Percentiles rank a stretch among this genome's conserved stretches.
Conservation (phyloP, 2,329 filamentous ascomycete genomes). For the Epichloe brachyelytri region DNA sequence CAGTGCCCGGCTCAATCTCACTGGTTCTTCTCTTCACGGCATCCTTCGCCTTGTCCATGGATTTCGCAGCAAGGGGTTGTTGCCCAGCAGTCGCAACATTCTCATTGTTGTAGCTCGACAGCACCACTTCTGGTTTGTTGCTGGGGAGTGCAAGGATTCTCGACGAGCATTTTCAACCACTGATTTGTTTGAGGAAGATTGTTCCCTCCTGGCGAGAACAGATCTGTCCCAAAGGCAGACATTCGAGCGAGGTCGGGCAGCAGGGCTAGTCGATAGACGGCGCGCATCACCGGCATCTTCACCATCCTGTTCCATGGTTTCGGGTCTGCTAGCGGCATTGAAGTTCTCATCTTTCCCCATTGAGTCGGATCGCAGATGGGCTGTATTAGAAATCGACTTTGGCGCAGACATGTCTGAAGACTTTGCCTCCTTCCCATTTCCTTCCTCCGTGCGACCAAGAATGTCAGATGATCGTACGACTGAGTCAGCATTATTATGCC, state of each 20-base stretch:
- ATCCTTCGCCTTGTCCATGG: background rate
- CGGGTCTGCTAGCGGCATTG: background rate
- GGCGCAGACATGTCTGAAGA: constrained; percentile 45
- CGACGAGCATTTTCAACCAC: background rate
- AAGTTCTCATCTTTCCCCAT: background rate
- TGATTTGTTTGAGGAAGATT: background rate
- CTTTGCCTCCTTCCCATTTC: constrained; percentile 34
- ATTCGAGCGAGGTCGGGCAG: constrained; percentile 45
- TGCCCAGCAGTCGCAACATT: background rate
- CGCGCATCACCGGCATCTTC: constrained; percentile 5
- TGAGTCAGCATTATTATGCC: background rate
- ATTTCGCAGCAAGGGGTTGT: background rate
- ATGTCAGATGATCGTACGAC: constrained; percentile 50
- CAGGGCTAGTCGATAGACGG: constrained; percentile 36
- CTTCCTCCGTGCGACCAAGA: constrained; percentile 59
- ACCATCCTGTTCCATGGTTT: background rate
- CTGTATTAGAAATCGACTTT: constrained; percentile 27
- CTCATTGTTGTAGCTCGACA: background rate
- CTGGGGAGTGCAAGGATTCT: background rate
- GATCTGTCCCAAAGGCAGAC: constrained; percentile 46
- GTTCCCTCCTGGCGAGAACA: constrained; percentile 29
- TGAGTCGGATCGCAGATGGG: background rate
- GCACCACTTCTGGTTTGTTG: background rate
- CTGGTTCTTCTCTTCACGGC: background rate
- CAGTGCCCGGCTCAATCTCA: background rate